Percentiles rank a stretch among this genome's conserved stretches.
Conservation (phyloP, 805 yeast genomes). For the Candida tammaniensis region DNA sequence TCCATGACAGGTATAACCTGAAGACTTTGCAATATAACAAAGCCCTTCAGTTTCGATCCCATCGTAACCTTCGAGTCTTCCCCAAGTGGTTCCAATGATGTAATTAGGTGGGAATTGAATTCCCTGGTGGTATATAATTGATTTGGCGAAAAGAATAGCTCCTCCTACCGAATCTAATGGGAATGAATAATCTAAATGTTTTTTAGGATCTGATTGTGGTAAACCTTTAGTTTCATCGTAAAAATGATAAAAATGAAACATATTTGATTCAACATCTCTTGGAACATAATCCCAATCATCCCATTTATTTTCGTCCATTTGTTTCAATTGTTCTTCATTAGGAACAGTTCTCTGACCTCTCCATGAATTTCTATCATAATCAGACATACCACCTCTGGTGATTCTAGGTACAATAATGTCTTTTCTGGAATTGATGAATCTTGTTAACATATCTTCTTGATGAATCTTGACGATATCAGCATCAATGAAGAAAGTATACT, state of each 20-base stretch:
- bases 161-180: constrained; percentile 52
- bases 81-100: constrained; percentile 47
- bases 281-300: constrained; percentile 34
- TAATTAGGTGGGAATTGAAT: constrained; percentile 45
- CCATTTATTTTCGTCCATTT: constrained; percentile 29
- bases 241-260: constrained; percentile 27
- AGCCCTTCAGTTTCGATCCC: constrained; percentile 56
- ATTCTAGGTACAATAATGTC: constrained; percentile 40
- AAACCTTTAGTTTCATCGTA: constrained; percentile 8
- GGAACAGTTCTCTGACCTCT: constrained; percentile 36
- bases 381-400: constrained; percentile 21
- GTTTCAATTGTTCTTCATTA: constrained; percentile 20
- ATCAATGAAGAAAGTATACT: constrained; percentile 35
- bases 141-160: constrained; percentile 44
- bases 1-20: constrained; percentile 49
- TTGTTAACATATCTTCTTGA: constrained; percentile 19
- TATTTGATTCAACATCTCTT: constrained; percentile 22
- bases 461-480: constrained; percentile 30
- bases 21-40: constrained; percentile 43
- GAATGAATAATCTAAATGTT: constrained; percentile 13
- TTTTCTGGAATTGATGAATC: constrained; percentile 24
- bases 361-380: constrained; percentile 43
- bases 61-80: constrained; percentile 46
- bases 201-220: constrained; percentile 1
- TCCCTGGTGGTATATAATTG: constrained; percentile 45